Base-by-base conservation (phyloP, 176 grass and related monocot genomes). In the Carex cristatella region DNA sequence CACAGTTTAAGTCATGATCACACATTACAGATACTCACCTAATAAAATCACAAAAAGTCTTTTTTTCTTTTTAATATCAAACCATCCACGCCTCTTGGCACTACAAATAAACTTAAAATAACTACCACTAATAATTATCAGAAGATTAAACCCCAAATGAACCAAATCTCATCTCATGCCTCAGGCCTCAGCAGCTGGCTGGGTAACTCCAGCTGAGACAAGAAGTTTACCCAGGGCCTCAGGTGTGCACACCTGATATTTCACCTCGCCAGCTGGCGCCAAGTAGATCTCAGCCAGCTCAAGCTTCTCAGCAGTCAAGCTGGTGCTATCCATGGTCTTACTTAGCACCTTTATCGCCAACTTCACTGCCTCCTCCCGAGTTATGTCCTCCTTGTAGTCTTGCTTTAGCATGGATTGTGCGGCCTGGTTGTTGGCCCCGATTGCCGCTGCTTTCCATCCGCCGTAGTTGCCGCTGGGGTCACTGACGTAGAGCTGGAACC, bases 261-360 rank as follows among this genome's bases (percentile, higher is more conserved):
- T 92, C 82, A 97, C 94, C 64, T 97, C 91, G 18, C 91, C 90
- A 0, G 88, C 80, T 0, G 91, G 88, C 64, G 87, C 86, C 88
- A 97, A 81, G 72, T 88, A 91, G 54, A 97, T 85, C 85, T 97
- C 94, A 2, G 94, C 94, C n/a, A 97, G 89, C 88, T 97, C 94
- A 73, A 94, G 72, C 90, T 97, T 97, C 65, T 97, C 94, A 0
- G 89, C 89, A 0, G 91, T 97, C 80, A 97, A 69, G 70, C 94
- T 97, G 28, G 94, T 97, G 35, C 91, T 94, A 66, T 97, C 94
- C 94, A 97, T 97, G 28, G 94, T 97, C 90, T 97, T 97, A 89
- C 90, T 92, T 61, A 97, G 91, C 4, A 97, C 94, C 92, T 97
- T 94, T 9, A 97, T 86, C 4, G 91, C 94, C 5, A 97, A 88